Base-by-base conservation (phyloP, 2,329 filamentous ascomycete genomes). In the Aspergillus quadricinctus region DNA sequence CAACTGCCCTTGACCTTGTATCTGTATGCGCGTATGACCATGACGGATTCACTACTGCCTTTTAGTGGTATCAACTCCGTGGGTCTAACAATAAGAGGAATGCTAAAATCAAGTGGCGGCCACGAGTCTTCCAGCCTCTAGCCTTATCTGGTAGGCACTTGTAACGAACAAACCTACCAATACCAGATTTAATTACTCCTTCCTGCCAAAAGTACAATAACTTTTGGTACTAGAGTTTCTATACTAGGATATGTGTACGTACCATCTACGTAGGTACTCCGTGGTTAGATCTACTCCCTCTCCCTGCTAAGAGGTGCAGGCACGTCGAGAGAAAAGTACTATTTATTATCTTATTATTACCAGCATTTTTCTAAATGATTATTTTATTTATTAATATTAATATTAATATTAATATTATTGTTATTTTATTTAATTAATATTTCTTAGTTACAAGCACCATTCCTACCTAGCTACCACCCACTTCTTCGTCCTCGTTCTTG, bases 101-200 rank as follows among this genome's bases (percentile, higher is more conserved):
- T 52, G 50, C 60, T 61, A 56, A 27, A 54, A 55, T 61, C 48
- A 57, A 62, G 61, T 64, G 62, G 62, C 62, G 61, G 62, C 62
- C 62, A 64, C 62, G 62, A 65, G 60, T 64, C 57, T 62, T 52
- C 51, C 52, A 52, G 56, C 55, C 55, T 54, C 59, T 53, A 61
- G 55, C 55, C 52, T 57, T 58, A 49, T 59, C 61, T 60, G 31
- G 49, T 45, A 57, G 25, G 9, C n/a, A 23, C 23, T 46, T 46
- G 23, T 46, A 46, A 27, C 21, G 27, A 27, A 27, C 23, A 23
- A 46, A 17, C 10, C 50, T 49, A 55, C 53, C 28, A 46, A 58
- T 58, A 58, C 53, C 53, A 46, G 50, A 55, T 45, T 58, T 45
- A 25, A 50, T 50, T 50, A 48, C 52, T 48, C 28, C 27, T 58